These are phyloP conservation scores for Aureobasidium sp. DNA, from an alignment of 2,329 filamentous ascomycete species.

Conservation along the genomic window DNA sequence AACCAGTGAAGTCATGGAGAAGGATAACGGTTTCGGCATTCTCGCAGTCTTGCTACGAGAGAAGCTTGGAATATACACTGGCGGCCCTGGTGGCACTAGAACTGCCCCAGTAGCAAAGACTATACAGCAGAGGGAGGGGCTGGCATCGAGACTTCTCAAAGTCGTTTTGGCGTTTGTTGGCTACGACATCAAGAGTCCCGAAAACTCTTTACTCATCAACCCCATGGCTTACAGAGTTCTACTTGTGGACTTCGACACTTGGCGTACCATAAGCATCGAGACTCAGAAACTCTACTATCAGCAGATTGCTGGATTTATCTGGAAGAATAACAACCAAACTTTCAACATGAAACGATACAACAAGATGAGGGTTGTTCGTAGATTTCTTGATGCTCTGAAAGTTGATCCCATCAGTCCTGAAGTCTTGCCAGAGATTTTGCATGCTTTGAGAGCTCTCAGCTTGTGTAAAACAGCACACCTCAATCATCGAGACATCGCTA, in stretches of 20 bases:
- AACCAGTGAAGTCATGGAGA: slow-evolving; percentile 97
- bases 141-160: slow-evolving; percentile 59
- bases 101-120: slow-evolving; percentile 23
- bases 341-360: slow-evolving; percentile 85
- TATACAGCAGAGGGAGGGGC: slow-evolving; percentile 42
- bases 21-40: slow-evolving; percentile 87
- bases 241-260: slow-evolving; percentile 87
- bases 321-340: slow-evolving; percentile 83
- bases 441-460: slow-evolving; percentile 71
- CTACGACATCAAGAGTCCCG: slow-evolving; percentile 70
- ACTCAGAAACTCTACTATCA: slow-evolving; percentile 88
- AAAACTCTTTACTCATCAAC: slow-evolving; percentile 90
- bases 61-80: slow-evolving; percentile 55
- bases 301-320: slow-evolving; percentile 81
- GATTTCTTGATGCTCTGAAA: slow-evolving; percentile 83
- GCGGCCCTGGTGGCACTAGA: not conserved
- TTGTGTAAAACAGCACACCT: slow-evolving; percentile 76
- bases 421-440: slow-evolving; percentile 68
- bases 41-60: slow-evolving; percentile 75
- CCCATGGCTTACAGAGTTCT: slow-evolving; percentile 88
- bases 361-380: slow-evolving; percentile 90
- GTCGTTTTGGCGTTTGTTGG: slow-evolving; percentile 81
- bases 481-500: slow-evolving; percentile 74
- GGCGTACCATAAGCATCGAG: slow-evolving; percentile 69
- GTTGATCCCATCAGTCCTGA: slow-evolving; percentile 68